Percentiles rank a stretch among this genome's conserved stretches.
Conservation (phyloP, 805 yeast species). For the Clavispora santaluciae region DNA sequence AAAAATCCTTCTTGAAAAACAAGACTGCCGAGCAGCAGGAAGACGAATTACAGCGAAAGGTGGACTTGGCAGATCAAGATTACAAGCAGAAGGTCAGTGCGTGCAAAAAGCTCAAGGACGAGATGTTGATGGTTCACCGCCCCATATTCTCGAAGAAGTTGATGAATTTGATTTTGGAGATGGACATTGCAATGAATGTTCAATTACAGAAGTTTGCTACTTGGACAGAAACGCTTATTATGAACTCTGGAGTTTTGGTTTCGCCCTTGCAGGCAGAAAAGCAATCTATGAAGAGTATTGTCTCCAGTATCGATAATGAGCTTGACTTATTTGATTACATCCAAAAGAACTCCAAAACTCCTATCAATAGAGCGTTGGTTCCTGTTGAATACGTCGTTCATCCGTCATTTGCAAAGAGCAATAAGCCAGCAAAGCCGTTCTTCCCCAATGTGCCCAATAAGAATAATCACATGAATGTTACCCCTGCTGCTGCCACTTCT, state of each 20-base stretch:
- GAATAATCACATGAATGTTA: slow-evolving; percentile 1
- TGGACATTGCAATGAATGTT: slow-evolving; percentile 84
- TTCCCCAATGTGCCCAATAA: slow-evolving; percentile 18
- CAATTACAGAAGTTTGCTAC: slow-evolving; percentile 88
- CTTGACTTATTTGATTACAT: slow-evolving; percentile 72
- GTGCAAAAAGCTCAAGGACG: slow-evolving; percentile 70
- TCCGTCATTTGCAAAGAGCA: slow-evolving; percentile 49
- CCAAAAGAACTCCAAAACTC: slow-evolving; percentile 39
- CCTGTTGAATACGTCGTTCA: slow-evolving; percentile 73
- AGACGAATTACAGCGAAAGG: slow-evolving; percentile 78
- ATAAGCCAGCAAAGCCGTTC: slow-evolving; percentile 29
- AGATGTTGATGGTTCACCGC: slow-evolving; percentile 65
- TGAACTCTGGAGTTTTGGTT: slow-evolving; percentile 81
- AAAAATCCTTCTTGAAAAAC: slow-evolving; percentile 75
- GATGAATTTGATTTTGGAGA: slow-evolving; percentile 73
- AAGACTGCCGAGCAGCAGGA: slow-evolving; percentile 83
- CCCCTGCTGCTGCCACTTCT: background rate
- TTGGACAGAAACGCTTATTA: slow-evolving; percentile 74
- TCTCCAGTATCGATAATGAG: slow-evolving; percentile 77
- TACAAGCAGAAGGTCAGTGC: slow-evolving; percentile 71
- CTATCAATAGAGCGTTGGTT: slow-evolving; percentile 41
- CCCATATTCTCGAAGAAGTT: slow-evolving; percentile 71
- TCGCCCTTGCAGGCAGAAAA: slow-evolving; percentile 59
- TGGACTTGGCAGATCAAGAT: slow-evolving; percentile 80
- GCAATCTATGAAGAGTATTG: slow-evolving; percentile 71